A percentile compares a stretch with the other conserved stretches of the same genome.
Evolutionary conservation across 176 grass and related monocot genomes (phyloP).

Genomic region (Metroxylon sagu): DNA sequence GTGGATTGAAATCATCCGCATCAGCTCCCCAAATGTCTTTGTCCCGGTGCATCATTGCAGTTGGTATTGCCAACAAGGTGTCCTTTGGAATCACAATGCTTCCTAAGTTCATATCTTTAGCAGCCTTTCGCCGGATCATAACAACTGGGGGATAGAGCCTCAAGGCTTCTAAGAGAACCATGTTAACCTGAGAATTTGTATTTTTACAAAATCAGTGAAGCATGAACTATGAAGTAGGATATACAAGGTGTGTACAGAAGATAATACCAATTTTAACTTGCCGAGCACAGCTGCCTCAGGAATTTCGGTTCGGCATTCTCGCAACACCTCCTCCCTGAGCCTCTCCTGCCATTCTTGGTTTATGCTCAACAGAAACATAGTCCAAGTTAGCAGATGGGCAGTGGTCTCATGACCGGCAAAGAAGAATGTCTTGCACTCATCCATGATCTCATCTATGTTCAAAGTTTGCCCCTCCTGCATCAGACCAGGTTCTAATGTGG

Average conservation of each 20-base stretch:
- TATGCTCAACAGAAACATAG: slow-evolving; percentile 29
- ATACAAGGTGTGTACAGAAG: neutral
- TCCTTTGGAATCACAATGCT: slow-evolving; percentile 26
- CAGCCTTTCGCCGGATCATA: neutral
- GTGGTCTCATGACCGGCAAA: slow-evolving; percentile 3
- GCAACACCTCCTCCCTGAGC: neutral
- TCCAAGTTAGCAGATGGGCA: slow-evolving; percentile 26
- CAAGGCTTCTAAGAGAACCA: slow-evolving; percentile 36
- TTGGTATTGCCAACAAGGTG: slow-evolving; percentile 13
- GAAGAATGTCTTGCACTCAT: slow-evolving; percentile 15
- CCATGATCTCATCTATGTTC: slow-evolving; percentile 8
- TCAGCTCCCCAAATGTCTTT: slow-evolving; percentile 37
- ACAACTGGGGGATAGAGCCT: slow-evolving; percentile 34
- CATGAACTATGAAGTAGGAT: neutral
- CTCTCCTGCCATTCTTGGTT: slow-evolving; percentile 8
- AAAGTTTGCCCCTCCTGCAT: neutral
- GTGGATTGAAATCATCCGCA: slow-evolving; percentile 41
- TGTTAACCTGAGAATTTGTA: neutral
- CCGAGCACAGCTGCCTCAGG: slow-evolving; percentile 19
- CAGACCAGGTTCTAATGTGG: neutral
- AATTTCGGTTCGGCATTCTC: slow-evolving; percentile 13
- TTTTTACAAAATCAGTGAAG: neutral
- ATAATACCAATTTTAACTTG: slow-evolving; percentile 45
- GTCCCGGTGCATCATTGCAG: slow-evolving; percentile 34
- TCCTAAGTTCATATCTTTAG: slow-evolving; percentile 24